Evolutionary conservation across 192 early-diverging fungal species (phyloP).

Genomic region (Obelidium mucronatum): DNA sequence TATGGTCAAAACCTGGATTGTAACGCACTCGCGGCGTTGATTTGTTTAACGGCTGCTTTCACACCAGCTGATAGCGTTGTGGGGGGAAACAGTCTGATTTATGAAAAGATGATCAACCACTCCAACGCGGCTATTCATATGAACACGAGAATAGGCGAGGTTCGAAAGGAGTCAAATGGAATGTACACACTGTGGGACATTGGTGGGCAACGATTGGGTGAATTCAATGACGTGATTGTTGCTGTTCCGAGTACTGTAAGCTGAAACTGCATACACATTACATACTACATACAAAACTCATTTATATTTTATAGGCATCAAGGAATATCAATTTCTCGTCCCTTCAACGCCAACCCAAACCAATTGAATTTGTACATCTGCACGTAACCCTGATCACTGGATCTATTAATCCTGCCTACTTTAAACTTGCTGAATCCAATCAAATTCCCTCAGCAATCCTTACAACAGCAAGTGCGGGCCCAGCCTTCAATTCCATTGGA

Average conservation of each 20-base stretch:
- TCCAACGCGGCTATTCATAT: constrained; percentile 55
- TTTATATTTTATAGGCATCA: background rate
- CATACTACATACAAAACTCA: constrained; percentile 26
- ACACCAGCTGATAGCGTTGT: constrained; percentile 47
- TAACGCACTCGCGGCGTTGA: constrained; percentile 64
- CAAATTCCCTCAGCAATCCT: constrained; percentile 56
- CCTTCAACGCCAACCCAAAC: background rate
- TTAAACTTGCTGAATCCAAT: constrained; percentile 37
- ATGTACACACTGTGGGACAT: constrained; percentile 42
- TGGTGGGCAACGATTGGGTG: constrained; percentile 41
- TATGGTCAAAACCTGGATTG: constrained; percentile 65
- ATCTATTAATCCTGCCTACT: constrained; percentile 56
- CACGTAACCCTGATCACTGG: constrained; percentile 70
- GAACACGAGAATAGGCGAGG: constrained; percentile 44
- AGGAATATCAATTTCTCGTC: constrained; percentile 1
- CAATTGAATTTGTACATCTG: constrained; percentile 40
- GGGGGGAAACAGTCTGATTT: constrained; percentile 67
- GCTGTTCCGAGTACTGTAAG: constrained; percentile 62
- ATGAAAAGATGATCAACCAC: constrained; percentile 59
- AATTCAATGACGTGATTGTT: constrained; percentile 67
- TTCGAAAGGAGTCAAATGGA: background rate
- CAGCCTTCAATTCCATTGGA: constrained; percentile 52
- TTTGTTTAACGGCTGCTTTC: constrained; percentile 60
- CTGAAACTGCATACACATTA: background rate
- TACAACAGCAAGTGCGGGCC: constrained; percentile 46